These are phyloP conservation scores for Candida lessepsii DNA, from an alignment of 805 yeast genomes.

Conservation along the genomic window DNA sequence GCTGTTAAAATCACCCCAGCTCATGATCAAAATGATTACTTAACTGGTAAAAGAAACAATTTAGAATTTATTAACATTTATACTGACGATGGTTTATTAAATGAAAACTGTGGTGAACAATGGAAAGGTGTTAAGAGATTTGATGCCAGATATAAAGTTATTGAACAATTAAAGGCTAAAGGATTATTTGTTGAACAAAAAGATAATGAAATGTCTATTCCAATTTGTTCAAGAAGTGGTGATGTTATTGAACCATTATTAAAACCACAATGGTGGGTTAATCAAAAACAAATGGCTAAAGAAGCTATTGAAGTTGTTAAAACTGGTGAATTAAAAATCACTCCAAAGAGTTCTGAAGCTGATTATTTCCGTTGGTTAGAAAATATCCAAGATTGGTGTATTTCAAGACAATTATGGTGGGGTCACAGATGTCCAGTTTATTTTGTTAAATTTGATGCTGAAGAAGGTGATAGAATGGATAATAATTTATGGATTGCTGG, in stretches of 20 bases:
- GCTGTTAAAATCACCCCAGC: slow-evolving; percentile 99
- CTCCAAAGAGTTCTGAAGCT: slow-evolving; percentile 86
- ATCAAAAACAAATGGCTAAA: slow-evolving; percentile 83
- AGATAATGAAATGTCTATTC: slow-evolving; percentile 95
- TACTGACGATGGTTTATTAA: slow-evolving; percentile 89
- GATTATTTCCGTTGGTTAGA: slow-evolving; percentile 96
- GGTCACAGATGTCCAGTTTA: slow-evolving; percentile 98
- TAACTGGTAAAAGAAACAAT: slow-evolving; percentile 90
- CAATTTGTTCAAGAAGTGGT: slow-evolving; percentile 93
- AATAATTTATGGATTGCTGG: slow-evolving; percentile 91
- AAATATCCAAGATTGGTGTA: slow-evolving; percentile 98
- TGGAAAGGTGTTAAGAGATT: slow-evolving; percentile 91
- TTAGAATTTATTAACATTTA: slow-evolving; percentile 85
- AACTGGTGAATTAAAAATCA: slow-evolving; percentile 74
- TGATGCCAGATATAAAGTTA: slow-evolving; percentile 85
- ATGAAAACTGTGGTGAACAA: slow-evolving; percentile 84
- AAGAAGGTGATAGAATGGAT: slow-evolving; percentile 58
- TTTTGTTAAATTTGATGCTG: slow-evolving; percentile 78
- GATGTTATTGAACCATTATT: slow-evolving; percentile 94
- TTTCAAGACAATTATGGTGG: slow-evolving; percentile 89
- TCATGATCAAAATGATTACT: slow-evolving; percentile 96
- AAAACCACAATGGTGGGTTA: slow-evolving; percentile 99
- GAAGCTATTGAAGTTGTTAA: slow-evolving; percentile 84
- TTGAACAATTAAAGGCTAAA: slow-evolving; percentile 70
- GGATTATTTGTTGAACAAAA: slow-evolving; percentile 72